Base-by-base conservation (phyloP, 2,329 filamentous ascomycete species). In the Calonectria hawksworthii region DNA sequence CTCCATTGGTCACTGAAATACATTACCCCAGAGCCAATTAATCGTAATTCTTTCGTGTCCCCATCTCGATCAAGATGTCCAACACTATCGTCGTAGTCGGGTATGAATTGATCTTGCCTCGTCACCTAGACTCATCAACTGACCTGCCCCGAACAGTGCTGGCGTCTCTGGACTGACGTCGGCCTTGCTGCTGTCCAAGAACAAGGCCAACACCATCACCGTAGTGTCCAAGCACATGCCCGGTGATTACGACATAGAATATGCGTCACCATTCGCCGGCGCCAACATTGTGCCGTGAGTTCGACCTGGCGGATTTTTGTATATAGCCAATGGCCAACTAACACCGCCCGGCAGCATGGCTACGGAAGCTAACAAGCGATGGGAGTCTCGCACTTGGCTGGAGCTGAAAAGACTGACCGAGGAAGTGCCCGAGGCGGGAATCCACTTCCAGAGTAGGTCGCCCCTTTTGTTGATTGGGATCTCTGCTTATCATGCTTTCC, bases 171-270 rank as follows among this genome's bases (percentile, higher is more conserved):
- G 89, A 74, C 85, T 91, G 73, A 90, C 89, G 18, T 86, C 87
- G 54, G 89, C 89, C 4, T 82, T 90, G 52, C 81, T 89, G 59
- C 84, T 91, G 41, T 85, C 89, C 8, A 88, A 84, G 77, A 84
- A 85, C 78, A 84, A 85, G 66, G 82, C 80, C 44, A 88, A 89
- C 75, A 82, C 77, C 23, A 83, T 98, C 77, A 96, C 94, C 0
- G 88, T 98, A 44, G 88, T 95, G 38, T 94, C 95, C 7, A 98
- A 96, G 82, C 94, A 98, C 83, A 97, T 98, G 94, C 96, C 96
- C 0, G 96, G 96, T 44, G 96, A 98, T 86, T 97, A 96, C 84
- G 94, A 96, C 78, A 93, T 96, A 78, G 94, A 98, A 87, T 98
- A 98, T 84, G 93, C 95, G 0, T 98, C 95, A 8, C 95, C 95